Evolutionary conservation across 2,329 filamentous ascomycete species (phyloP).

Genomic region (Knufia petricola): DNA sequence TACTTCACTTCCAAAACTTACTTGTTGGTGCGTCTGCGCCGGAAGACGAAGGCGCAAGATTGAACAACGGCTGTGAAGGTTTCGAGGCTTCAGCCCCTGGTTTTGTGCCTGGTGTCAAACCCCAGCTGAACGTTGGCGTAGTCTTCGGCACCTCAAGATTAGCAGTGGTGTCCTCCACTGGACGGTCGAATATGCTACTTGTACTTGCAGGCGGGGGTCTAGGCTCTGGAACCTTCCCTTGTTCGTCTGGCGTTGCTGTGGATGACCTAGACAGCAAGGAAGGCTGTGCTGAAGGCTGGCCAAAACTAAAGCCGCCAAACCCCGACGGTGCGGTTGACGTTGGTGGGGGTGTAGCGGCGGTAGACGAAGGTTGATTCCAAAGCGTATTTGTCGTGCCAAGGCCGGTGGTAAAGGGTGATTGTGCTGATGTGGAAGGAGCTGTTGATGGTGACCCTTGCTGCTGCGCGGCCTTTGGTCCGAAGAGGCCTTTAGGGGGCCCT

Average conservation of each 20-base stretch:
- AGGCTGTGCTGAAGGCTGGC: not conserved
- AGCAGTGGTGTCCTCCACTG: not conserved
- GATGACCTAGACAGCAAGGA: not conserved
- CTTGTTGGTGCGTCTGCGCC: not conserved
- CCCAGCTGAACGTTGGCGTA: not conserved
- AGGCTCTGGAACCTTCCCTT: too few relatives aligned
- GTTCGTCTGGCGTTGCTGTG: not conserved
- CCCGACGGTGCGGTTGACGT: not conserved
- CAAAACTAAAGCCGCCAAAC: not conserved
- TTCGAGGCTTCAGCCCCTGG: not conserved
- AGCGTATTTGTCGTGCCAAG: not conserved
- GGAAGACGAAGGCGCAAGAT: not conserved
- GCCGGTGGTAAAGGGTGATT: not conserved
- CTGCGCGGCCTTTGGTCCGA: not conserved
- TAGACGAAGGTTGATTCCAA: not conserved
- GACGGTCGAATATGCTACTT: not conserved
- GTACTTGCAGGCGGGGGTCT: not conserved
- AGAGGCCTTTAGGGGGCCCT: conserved; percentile 1
- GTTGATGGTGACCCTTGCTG: not conserved
- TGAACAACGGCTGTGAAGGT: not conserved
- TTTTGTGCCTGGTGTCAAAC: not conserved
- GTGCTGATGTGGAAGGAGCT: not conserved
- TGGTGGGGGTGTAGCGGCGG: not conserved
- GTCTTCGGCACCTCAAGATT: not conserved
- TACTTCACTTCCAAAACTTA: not conserved